Evolutionary conservation across 805 yeast genomes (phyloP).

Genomic region (Pichia sporocuriosa): DNA sequence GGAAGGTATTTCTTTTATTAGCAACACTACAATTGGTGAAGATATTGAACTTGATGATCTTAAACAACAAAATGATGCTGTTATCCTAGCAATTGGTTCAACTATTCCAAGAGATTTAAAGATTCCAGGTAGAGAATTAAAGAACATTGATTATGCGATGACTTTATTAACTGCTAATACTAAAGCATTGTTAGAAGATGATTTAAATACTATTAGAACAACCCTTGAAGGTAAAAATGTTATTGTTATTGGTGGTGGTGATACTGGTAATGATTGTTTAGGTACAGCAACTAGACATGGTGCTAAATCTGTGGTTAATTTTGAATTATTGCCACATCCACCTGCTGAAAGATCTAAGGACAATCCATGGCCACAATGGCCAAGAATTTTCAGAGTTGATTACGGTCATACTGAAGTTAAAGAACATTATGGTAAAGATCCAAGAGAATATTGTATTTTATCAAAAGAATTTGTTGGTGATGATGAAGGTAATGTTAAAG

Average conservation of each 20-base stretch:
- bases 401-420: conserved; percentile 95
- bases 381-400: conserved; percentile 94
- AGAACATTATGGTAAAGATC: conserved; percentile 93
- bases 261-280: conserved; percentile 97
- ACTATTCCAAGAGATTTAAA: conserved; percentile 93
- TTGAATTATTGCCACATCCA: conserved; percentile 91
- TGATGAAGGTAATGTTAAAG: conserved; percentile 90
- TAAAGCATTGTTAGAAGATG: conserved; percentile 75
- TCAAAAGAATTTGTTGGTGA: conserved; percentile 95
- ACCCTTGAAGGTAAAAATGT: conserved; percentile 80
- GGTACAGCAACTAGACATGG: conserved; percentile 98
- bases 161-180: conserved; percentile 83
- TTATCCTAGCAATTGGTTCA: conserved; percentile 87
- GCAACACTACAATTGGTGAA: conserved; percentile 77
- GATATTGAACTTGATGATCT: conserved; percentile 69
- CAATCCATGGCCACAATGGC: conserved; percentile 99
- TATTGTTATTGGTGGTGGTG: conserved; percentile 99
- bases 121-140: conserved; percentile 88
- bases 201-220: conserved; percentile 68
- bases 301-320: conserved; percentile 88
- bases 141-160: conserved; percentile 94
- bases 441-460: conserved; percentile 91
- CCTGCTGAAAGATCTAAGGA: conserved; percentile 80
- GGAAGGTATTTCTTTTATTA: conserved; percentile 79
- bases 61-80: conserved; percentile 65